Evolutionary conservation across 1,284 basidiomycete species (phyloP), one percentile per base, ranked within the genome.

Genomic region (Entoloma clypeatum): DNA sequence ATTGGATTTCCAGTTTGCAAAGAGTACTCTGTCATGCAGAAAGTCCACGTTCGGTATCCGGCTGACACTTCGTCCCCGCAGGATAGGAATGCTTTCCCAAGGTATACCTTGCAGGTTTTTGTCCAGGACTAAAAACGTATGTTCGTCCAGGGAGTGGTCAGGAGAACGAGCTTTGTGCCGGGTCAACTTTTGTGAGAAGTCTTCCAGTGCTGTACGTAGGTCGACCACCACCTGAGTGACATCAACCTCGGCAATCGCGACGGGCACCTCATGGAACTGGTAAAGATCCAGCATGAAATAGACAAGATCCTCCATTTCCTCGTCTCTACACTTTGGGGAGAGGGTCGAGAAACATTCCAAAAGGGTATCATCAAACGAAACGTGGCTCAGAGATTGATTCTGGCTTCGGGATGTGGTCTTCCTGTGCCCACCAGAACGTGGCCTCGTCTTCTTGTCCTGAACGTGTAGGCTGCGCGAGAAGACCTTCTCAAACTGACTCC

Each of bases 231-330:
- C 81, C 56, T 91, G 86, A 57, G 92, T 88, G 40, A 96, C 74
- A 57, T 99, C 96, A 10, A 97, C 79, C 61, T 99, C 96, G 25
- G 93, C 88, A 22, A 88, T 81, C 0, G 92, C 91, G 14, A 98
- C 79, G 0, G 87, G 83, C 5, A 92, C 75, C 1, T 94, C 95
- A 53, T 92, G 83, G 63, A 95, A 89, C 55, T 96, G 93, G 60
- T 94, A 93, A 0, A 94, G 74, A 57, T 98, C 96, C 35, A 98
- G 74, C 16, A 96, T 76, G 64, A 96, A 98, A 63, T 95, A 96
- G 5, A 92, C 78, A 26, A 98, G 67, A 58, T 99, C 96, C 59
- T 98, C 94, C 10, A 98, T 69, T 56, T 98, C 95, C 58, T 99
- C 95, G 51, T 96, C 90, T 17, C 79, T 77, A 52, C 88, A 91